Evolutionary conservation across 2,329 filamentous ascomycete species (phyloP).

Genomic region (Fusarium mangiferae): DNA sequence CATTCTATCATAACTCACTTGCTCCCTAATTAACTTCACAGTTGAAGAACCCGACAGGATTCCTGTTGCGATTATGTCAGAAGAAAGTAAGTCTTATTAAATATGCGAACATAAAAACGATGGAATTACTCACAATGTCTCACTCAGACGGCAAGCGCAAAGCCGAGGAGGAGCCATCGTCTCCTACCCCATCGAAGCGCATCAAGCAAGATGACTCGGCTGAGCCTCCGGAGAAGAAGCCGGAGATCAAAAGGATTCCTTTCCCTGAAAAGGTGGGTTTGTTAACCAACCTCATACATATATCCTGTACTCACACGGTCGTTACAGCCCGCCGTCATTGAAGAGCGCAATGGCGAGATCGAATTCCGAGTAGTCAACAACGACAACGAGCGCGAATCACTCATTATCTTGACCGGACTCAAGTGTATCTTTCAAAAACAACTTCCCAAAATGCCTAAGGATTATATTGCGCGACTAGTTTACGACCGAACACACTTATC

Average conservation of each 20-base stretch:
- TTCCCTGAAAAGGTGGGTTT: constrained; percentile 85
- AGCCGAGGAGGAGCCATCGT: constrained; percentile 72
- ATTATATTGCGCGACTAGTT: constrained; percentile 96
- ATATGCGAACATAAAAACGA: background rate
- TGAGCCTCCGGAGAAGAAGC: constrained; percentile 56
- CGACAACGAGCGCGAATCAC: constrained; percentile 85
- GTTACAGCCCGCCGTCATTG: constrained; percentile 81
- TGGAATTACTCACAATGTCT: background rate
- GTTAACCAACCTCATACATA: accelerated
- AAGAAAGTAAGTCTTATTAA: constrained; percentile 34
- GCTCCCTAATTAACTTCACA: constrained; percentile 9
- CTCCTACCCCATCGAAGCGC: constrained; percentile 72
- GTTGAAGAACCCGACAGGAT: constrained; percentile 1
- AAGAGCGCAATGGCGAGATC: constrained; percentile 93
- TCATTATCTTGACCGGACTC: constrained; percentile 92
- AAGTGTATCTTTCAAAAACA: constrained; percentile 99
- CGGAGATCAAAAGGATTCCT: constrained; percentile 73
- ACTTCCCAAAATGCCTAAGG: constrained; percentile 98
- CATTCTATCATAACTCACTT: constrained; percentile 24
- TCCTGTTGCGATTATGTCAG: constrained; percentile 34
- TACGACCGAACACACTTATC: constrained; percentile 97
- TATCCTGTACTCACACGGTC: background rate
- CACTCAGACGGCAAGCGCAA: constrained; percentile 74
- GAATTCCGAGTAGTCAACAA: constrained; percentile 99
- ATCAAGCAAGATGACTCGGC: constrained; percentile 60